Conservation (phyloP, 2,329 filamentous ascomycete species). For the Monilinia polystroma region DNA sequence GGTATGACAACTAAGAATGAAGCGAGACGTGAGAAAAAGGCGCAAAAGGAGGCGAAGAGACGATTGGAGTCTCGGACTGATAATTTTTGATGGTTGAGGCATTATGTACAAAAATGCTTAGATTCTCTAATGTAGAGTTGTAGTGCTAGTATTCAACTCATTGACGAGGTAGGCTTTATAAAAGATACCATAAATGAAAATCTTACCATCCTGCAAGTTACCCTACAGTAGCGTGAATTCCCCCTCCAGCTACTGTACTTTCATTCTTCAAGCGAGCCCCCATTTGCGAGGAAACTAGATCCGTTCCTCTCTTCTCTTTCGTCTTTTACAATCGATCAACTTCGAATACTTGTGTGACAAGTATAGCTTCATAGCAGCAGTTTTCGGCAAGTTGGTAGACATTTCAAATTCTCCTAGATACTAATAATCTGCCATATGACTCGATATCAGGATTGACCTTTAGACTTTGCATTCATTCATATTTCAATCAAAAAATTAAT, state of each 20-base stretch:
- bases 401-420: neutral
- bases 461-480: neutral
- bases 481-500: neutral
- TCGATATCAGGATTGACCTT: neutral
- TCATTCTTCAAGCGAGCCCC: conserved; percentile 3
- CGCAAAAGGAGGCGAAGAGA: conserved; percentile 17
- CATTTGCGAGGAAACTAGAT: neutral
- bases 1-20: neutral
- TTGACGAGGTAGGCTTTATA: neutral
- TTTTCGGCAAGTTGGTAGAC: too few relatives aligned
- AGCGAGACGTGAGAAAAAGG: conserved; percentile 1
- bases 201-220: neutral
- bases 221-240: neutral
- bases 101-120: neutral
- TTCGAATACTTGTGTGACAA: neutral
- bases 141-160: conserved; percentile 4
- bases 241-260: neutral
- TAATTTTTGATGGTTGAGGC: conserved; percentile 6
- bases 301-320: neutral
- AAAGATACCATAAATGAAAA: neutral
- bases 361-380: neutral
- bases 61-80: conserved; percentile 9
- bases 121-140: neutral
- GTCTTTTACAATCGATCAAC: neutral
- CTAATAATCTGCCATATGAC: neutral